phyloP scores from a whole-genome alignment of 1,139 yeast species.

The Hyphopichia khmerensis region DNA sequence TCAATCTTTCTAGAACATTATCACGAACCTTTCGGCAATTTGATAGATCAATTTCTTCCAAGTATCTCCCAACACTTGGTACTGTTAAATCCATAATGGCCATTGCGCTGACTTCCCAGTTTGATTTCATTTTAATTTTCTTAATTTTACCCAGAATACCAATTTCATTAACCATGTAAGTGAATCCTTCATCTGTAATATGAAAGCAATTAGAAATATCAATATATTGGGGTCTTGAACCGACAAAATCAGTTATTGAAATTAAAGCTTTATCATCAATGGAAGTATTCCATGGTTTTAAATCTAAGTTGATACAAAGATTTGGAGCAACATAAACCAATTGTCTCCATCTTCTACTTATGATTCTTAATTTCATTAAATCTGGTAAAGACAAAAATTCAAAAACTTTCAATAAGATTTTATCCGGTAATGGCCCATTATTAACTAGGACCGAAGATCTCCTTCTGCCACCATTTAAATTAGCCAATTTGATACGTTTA shows the following conservation, averaged over 20 bases:
- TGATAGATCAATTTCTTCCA: slow-evolving; percentile 62
- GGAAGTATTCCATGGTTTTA: slow-evolving; percentile 59
- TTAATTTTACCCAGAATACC: slow-evolving; percentile 63
- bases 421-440: slow-evolving; percentile 59
- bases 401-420: slow-evolving; percentile 52
- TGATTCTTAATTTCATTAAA: slow-evolving; percentile 54
- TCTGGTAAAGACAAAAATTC: slow-evolving; percentile 52
- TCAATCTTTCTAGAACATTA: slow-evolving; percentile 62
- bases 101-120: slow-evolving; percentile 79
- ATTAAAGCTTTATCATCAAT: slow-evolving; percentile 58
- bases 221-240: slow-evolving; percentile 59
- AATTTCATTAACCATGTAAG: slow-evolving; percentile 66
- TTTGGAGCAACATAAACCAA: slow-evolving; percentile 56
- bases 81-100: slow-evolving; percentile 76
- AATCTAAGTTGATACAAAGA: slow-evolving; percentile 50
- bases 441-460: slow-evolving; percentile 55
- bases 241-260: slow-evolving; percentile 66
- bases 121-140: slow-evolving; percentile 59
- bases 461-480: slow-evolving; percentile 42
- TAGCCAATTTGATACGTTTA: slow-evolving; percentile 48
- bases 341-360: slow-evolving; percentile 68
- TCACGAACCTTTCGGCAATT: slow-evolving; percentile 75
- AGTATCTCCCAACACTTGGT: slow-evolving; percentile 58
- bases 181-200: slow-evolving; percentile 72
- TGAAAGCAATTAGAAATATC: slow-evolving; percentile 75